A percentile compares a stretch with the other conserved stretches of the same genome.
Evolutionary conservation across 306 rosid species (phyloP).

Genomic region (Gastrolobium bilobum): DNA sequence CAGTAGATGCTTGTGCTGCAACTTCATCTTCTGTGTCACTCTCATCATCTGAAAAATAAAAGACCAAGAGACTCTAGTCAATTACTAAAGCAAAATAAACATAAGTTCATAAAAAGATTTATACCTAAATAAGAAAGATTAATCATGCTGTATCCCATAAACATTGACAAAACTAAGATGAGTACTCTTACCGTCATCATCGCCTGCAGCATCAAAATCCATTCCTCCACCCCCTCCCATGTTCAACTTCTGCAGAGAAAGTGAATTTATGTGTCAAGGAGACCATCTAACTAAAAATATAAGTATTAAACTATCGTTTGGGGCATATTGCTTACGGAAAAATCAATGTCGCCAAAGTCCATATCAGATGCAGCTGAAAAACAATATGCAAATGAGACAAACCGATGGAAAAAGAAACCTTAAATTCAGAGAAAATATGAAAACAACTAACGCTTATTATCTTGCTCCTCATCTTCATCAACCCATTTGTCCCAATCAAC

Average conservation of each 20-base stretch:
- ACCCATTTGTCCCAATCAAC: too few species aligned
- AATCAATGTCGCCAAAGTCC: slow-evolving; percentile 59
- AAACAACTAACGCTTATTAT: slow-evolving; percentile 41
- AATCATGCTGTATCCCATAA: neutral
- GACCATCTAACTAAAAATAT: neutral
- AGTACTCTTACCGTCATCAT: slow-evolving; percentile 43
- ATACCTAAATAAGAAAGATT: neutral
- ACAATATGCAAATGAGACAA: slow-evolving; percentile 7
- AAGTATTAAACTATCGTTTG: neutral
- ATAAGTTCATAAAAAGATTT: neutral
- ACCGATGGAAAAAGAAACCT: neutral
- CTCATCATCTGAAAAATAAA: slow-evolving; percentile 42
- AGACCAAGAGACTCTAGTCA: neutral
- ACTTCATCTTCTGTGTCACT: slow-evolving; percentile 43
- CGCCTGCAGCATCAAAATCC: slow-evolving; percentile 29
- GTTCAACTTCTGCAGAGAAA: slow-evolving; percentile 45
- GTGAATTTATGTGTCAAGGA: neutral
- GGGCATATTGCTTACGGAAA: slow-evolving; percentile 58
- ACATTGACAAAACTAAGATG: neutral
- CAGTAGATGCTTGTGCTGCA: slow-evolving; percentile 31
- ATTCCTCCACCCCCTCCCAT: slow-evolving; percentile 52
- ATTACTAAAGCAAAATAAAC: neutral
- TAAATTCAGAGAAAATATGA: slow-evolving; percentile 19
- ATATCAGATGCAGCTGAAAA: slow-evolving; percentile 53
- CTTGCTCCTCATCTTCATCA: slow-evolving; percentile 52